These are phyloP conservation scores for Eutrema yunnanense DNA, from an alignment of 345 rosid genomes.

Conservation along the genomic window DNA sequence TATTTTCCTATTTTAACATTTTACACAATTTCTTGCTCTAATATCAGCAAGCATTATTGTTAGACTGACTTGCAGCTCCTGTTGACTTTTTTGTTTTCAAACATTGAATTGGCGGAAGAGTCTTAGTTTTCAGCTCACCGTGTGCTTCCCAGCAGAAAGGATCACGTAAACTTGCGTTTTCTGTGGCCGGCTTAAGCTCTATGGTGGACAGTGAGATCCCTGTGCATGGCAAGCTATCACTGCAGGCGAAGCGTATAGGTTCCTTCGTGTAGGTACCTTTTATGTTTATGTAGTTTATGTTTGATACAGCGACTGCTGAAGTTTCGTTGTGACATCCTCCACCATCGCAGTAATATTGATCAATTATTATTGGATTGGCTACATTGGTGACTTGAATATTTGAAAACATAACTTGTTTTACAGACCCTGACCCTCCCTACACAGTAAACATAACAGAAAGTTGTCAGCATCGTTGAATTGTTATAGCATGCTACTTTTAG, in stretches of 20 bases:
- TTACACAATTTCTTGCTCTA: constrained; percentile 4
- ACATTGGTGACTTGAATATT: constrained; percentile 76
- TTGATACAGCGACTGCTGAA: constrained; percentile 73
- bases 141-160: constrained; percentile 80
- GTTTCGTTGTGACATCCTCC: constrained; percentile 54
- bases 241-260: constrained; percentile 76
- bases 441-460: not conserved
- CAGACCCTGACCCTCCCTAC: constrained; percentile 91
- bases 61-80: constrained; percentile 21
- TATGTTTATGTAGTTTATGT: constrained; percentile 59
- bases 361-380: constrained; percentile 66
- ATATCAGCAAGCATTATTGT: constrained; percentile 42
- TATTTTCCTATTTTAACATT: constrained; percentile 16
- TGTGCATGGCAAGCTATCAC: constrained; percentile 72
- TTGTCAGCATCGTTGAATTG: constrained; percentile 14
- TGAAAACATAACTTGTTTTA: constrained; percentile 74
- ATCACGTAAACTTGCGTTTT: constrained; percentile 20
- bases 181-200: constrained; percentile 46
- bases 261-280: constrained; percentile 67
- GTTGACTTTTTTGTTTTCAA: constrained; percentile 47
- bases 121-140: constrained; percentile 60
- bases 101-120: constrained; percentile 62
- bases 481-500: not conserved
- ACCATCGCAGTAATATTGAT: constrained; percentile 76
- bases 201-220: constrained; percentile 54